These are phyloP conservation scores for Plenodomus biglobosus DNA, from an alignment of 2,329 filamentous ascomycete species.

Conservation along the genomic window DNA sequence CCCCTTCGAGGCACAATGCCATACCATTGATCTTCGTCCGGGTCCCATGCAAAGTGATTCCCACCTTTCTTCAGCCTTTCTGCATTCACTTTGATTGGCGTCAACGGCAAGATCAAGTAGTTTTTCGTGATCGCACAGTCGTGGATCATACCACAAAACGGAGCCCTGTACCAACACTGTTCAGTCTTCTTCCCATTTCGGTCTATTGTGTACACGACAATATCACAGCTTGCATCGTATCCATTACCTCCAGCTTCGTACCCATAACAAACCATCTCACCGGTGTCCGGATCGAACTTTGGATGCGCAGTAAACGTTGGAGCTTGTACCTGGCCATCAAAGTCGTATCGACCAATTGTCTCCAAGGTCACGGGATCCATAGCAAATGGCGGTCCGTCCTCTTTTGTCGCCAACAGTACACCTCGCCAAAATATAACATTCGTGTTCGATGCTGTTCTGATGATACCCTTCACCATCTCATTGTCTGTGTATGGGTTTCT, in stretches of 20 bases:
- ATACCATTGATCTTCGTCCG: slow-evolving; percentile 59
- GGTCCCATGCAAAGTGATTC: slow-evolving; percentile 48
- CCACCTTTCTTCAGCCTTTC: slow-evolving; percentile 44
- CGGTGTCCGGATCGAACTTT: slow-evolving; percentile 48
- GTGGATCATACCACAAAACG: slow-evolving; percentile 46
- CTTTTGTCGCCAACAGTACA: slow-evolving; percentile 57
- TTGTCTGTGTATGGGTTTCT: slow-evolving; percentile 61
- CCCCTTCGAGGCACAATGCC: slow-evolving; percentile 56
- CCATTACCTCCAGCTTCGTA: slow-evolving; percentile 47
- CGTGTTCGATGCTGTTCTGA: slow-evolving; percentile 61
- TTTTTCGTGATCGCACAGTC: slow-evolving; percentile 46
- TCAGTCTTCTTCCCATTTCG: slow-evolving; percentile 42
- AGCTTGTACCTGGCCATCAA: slow-evolving; percentile 43
- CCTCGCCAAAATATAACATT: slow-evolving; percentile 63
- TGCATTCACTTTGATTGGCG: slow-evolving; percentile 40
- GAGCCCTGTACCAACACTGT: slow-evolving; percentile 47
- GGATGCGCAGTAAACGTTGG: slow-evolving; percentile 51
- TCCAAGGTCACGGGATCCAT: slow-evolving; percentile 47
- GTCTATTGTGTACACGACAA: slow-evolving; percentile 47
- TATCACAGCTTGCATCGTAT: slow-evolving; percentile 39
- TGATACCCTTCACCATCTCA: slow-evolving; percentile 57
- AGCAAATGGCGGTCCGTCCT: slow-evolving; percentile 46
- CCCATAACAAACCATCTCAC: slow-evolving; percentile 48
- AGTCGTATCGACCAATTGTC: slow-evolving; percentile 45
- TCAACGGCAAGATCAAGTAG: slow-evolving; percentile 44